Base-by-base conservation (phyloP, 495 filamentous ascomycete genomes). In the Neurospora sublineolata region DNA sequence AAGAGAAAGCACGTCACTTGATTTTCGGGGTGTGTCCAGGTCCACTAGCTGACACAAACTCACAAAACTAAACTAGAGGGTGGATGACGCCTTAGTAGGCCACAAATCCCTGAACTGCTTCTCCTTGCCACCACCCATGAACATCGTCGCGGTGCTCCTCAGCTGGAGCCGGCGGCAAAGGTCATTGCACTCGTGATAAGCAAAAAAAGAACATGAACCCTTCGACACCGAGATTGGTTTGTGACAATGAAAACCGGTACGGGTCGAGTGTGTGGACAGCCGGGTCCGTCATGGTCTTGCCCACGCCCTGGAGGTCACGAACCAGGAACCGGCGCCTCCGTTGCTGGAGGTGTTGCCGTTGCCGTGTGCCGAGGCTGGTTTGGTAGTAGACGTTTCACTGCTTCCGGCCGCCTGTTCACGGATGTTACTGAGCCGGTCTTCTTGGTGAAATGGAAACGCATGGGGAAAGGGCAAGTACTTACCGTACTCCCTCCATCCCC, bases 131-230 rank as follows among this genome's bases (percentile, higher is more conserved):
- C 73, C 77, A 0, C 69, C 69, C 20, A 68, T 70, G 67, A 78
- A 69, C 77, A 76, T 81, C 7, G 20, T 16, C 10, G 9, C n/a
- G 46, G 64, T 79, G 69, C 74, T 79, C 68, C 78, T 77, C 4
- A 84, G 76, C 52, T 74, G 77, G 1, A 85, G 78, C 46, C 79
- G 77, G 11, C 72, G 70, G 72, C 84, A 84, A 30, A 81, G 73
- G 39, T 72, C 69, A 73, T 85, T 85, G 72, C 80, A 82, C 36
- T 41, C 40, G 72, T 82, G 80, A 7, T 73, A 75, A 4, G 73
- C 69, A 67, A 82, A 82, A n/a, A 72, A 82, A 82, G 68, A 80
- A 79, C 76, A 81, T 82, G 74, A 82, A 78, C 23, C 80, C 80
- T 14, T 77, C 79, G 41, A n/a, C 67, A 0, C 69, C 69, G 0